phyloP scores from a whole-genome alignment of 495 filamentous ascomycete genomes.

The Penicillium herquei region DNA sequence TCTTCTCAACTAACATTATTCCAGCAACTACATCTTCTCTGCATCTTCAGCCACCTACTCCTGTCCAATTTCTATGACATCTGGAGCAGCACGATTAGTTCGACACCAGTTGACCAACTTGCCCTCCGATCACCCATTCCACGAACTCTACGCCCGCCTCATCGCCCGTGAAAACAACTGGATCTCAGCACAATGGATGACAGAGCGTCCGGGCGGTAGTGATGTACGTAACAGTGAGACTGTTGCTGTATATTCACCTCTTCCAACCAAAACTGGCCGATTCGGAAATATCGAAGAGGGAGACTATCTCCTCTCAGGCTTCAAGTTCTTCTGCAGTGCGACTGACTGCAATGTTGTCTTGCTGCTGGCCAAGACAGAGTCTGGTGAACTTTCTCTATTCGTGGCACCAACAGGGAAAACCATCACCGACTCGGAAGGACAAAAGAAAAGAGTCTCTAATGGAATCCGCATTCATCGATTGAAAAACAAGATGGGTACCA shows the following conservation, averaged over 20 bases:
- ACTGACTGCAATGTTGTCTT: constrained; percentile 67
- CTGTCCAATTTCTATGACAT: constrained; percentile 67
- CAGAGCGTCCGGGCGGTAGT: constrained; percentile 70
- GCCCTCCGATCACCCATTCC: constrained; percentile 43
- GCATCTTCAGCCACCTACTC: constrained; percentile 58
- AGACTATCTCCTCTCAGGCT: constrained; percentile 53
- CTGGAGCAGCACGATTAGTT: constrained; percentile 63
- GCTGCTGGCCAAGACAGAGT: constrained; percentile 58
- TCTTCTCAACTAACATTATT: neutral
- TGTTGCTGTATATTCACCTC: constrained; percentile 39
- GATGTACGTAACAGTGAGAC: constrained; percentile 71
- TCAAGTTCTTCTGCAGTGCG: constrained; percentile 74
- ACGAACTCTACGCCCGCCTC: constrained; percentile 46
- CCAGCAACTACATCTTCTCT: constrained; percentile 61
- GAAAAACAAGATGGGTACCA: constrained; percentile 70
- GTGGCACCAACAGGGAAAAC: constrained; percentile 57
- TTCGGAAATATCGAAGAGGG: constrained; percentile 23
- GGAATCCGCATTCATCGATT: constrained; percentile 65
- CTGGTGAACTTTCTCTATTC: constrained; percentile 58
- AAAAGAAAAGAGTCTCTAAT: constrained; percentile 44
- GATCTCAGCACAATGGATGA: constrained; percentile 86
- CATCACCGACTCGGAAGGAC: constrained; percentile 15
- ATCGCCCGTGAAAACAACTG: constrained; percentile 61
- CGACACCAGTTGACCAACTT: constrained; percentile 42
- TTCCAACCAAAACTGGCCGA: constrained; percentile 10